Evolutionary conservation across 1,284 basidiomycete genomes (phyloP).

Genomic region (Tausonia pullulans): DNA sequence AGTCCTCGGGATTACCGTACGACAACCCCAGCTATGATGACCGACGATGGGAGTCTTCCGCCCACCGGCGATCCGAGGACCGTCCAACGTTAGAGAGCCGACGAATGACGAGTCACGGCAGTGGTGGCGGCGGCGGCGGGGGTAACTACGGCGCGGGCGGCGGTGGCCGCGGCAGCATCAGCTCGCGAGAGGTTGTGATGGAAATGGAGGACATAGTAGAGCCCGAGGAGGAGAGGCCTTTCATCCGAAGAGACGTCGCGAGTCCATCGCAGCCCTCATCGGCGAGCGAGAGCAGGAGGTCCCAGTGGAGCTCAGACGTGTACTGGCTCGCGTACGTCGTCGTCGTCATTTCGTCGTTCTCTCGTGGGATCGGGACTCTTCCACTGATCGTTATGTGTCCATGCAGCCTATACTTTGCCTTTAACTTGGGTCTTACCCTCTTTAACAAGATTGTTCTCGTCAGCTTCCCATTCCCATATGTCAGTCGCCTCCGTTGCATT

Average conservation of each 20-base stretch:
- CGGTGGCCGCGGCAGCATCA: not conserved
- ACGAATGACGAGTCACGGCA: too few relatives aligned
- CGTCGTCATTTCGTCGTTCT: not conserved
- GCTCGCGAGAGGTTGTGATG: not conserved
- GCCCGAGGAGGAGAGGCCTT: too few relatives aligned
- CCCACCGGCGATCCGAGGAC: too few relatives aligned
- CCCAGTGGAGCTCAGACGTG: slow-evolving; percentile 24
- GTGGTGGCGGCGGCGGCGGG: not conserved
- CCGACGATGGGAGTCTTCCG: too few relatives aligned
- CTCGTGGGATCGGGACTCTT: too few relatives aligned
- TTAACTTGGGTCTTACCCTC: slow-evolving; percentile 79
- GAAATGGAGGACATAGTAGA: too few relatives aligned
- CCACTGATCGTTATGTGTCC: not conserved
- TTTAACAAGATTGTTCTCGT: slow-evolving; percentile 86
- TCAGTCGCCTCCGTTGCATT: slow-evolving; percentile 23
- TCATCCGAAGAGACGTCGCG: too few relatives aligned
- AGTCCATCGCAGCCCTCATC: too few relatives aligned
- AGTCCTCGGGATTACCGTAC: too few relatives aligned
- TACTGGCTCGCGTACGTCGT: slow-evolving; percentile 50
- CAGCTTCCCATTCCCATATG: slow-evolving; percentile 81
- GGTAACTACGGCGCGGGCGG: not conserved
- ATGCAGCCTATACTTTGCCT: slow-evolving; percentile 52
- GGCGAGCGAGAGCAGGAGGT: not conserved
- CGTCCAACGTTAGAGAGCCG: too few relatives aligned
- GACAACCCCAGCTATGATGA: too few relatives aligned